Evolutionary conservation across 1,139 yeast species (phyloP).

Genomic region (Torulaspora pretoriensis): DNA sequence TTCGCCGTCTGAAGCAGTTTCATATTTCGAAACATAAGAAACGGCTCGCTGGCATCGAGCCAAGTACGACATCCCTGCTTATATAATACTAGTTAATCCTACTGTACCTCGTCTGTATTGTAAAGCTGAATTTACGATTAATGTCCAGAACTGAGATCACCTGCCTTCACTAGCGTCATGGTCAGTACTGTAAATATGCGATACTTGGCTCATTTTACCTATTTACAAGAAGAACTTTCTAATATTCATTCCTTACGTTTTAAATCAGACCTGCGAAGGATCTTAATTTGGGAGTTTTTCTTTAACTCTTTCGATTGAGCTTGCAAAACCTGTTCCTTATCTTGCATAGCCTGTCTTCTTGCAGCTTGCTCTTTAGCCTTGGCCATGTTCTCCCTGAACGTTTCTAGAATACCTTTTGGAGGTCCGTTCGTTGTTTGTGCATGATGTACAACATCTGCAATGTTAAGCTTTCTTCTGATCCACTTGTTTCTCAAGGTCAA

Average conservation of each 20-base stretch:
- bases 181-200: no score
- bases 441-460: slow-evolving; percentile 62
- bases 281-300: slow-evolving; percentile 36
- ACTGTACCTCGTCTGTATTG: no score
- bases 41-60: background rate
- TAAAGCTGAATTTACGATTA: no score
- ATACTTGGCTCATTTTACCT: background rate
- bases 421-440: slow-evolving; percentile 40
- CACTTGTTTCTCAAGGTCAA: slow-evolving; percentile 53
- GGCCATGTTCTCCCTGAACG: slow-evolving; percentile 60
- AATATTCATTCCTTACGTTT: slow-evolving; percentile 17
- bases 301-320: slow-evolving; percentile 35
- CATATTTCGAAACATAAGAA: background rate
- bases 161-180: no score
- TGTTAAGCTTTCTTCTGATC: slow-evolving; percentile 55
- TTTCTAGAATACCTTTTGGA: slow-evolving; percentile 44
- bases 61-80: no score
- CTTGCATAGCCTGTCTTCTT: slow-evolving; percentile 38
- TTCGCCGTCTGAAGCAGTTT: slow-evolving; percentile 12
- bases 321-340: slow-evolving; percentile 34
- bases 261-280: slow-evolving; percentile 35
- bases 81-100: no score
- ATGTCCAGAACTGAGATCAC: background rate
- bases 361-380: slow-evolving; percentile 52
- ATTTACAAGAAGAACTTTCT: slow-evolving; percentile 7